These are phyloP conservation scores for Plenodomus tracheiphilus DNA, from an alignment of 2,329 filamentous ascomycete species.

Conservation along the genomic window DNA sequence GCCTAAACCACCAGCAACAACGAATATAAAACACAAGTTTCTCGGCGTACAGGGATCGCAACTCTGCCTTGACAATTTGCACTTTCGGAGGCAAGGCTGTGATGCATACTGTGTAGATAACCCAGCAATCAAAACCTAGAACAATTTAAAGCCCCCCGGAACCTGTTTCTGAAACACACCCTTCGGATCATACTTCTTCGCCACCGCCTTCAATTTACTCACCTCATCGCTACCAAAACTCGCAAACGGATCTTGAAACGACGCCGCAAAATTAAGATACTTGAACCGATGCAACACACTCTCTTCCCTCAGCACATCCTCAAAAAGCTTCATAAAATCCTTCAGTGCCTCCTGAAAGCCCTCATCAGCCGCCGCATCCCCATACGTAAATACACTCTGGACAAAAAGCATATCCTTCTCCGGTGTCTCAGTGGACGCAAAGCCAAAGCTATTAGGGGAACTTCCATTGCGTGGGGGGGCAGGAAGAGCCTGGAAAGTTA, in stretches of 20 bases:
- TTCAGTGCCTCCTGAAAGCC: slow-evolving; percentile 21
- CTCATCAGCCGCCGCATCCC: slow-evolving; percentile 11
- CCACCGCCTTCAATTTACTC: slow-evolving; percentile 11
- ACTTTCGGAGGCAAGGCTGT: no score
- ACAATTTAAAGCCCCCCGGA: slow-evolving; percentile 26
- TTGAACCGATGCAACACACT: slow-evolving; percentile 16
- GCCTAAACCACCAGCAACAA: no score
- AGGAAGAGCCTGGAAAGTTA: slow-evolving; percentile 29
- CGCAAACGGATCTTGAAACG: slow-evolving; percentile 38
- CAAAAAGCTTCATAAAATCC: slow-evolving; percentile 20
- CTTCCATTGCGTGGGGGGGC: slow-evolving; percentile 14
- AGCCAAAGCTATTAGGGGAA: slow-evolving; percentile 24
- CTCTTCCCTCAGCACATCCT: slow-evolving; percentile 20
- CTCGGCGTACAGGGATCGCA: no score
- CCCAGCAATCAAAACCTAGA: no score
- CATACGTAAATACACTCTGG: slow-evolving; percentile 28
- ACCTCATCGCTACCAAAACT: slow-evolving; percentile 21
- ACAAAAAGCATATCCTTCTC: slow-evolving; percentile 24
- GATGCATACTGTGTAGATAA: no score
- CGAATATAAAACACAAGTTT: no score
- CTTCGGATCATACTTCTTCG: slow-evolving; percentile 26
- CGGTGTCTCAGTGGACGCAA: slow-evolving; percentile 8
- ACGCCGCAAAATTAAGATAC: slow-evolving; percentile 43
- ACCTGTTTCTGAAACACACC: slow-evolving; percentile 30
- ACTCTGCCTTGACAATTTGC: no score